Conservation (phyloP, 768 basidiomycete species). For the Psilocybe subaeruginosa region DNA sequence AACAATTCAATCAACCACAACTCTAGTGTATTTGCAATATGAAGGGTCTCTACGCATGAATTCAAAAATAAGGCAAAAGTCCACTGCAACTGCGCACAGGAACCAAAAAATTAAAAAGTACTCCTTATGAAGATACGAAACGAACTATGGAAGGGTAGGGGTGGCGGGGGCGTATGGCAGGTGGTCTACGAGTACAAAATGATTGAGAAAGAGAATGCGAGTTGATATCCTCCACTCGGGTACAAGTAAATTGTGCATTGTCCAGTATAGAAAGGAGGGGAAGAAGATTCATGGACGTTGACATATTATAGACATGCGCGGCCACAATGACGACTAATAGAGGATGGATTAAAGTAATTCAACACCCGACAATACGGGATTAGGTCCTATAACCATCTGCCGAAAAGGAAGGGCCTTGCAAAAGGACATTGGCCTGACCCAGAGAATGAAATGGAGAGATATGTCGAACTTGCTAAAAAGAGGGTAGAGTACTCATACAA, state of each 20-base stretch:
- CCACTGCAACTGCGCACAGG: background rate
- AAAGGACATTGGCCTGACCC: background rate
- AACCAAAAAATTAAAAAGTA: background rate
- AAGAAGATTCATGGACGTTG: background rate
- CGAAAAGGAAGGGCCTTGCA: background rate
- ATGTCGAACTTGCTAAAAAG: background rate
- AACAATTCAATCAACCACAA: background rate
- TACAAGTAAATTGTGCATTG: background rate
- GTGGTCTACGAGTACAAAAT: background rate
- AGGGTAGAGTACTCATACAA: conserved; percentile 2
- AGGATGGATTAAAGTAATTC: background rate
- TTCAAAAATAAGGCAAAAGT: background rate
- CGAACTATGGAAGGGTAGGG: background rate
- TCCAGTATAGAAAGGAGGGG: background rate
- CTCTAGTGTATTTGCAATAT: background rate
- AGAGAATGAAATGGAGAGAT: background rate
- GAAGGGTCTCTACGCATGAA: too few species aligned
- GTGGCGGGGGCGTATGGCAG: background rate
- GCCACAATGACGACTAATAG: too few species aligned
- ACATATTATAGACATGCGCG: too few species aligned
- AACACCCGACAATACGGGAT: background rate
- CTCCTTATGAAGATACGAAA: background rate
- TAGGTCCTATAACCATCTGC: background rate
- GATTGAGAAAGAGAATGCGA: background rate
- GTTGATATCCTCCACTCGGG: background rate